Percentiles rank a stretch among this genome's conserved stretches.
Conservation (phyloP, 352 stramenopile species). For the Phytophthora foliorum region DNA sequence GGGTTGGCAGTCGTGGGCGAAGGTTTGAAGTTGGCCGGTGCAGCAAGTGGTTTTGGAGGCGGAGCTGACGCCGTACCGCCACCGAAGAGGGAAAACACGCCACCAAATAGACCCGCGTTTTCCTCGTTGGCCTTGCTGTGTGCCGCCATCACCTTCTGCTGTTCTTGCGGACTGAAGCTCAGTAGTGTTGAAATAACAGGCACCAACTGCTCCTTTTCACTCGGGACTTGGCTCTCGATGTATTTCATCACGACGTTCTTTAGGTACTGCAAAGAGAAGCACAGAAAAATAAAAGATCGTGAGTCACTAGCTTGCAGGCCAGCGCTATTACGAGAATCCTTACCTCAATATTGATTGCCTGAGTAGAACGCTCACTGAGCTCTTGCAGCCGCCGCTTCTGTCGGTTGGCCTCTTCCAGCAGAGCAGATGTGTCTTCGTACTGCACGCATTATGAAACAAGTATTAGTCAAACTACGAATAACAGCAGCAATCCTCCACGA, state of each 20-base stretch:
- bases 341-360: constrained; percentile 79
- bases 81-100: constrained; percentile 82
- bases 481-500: background rate
- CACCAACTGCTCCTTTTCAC: constrained; percentile 82
- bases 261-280: constrained; percentile 62
- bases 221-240: constrained; percentile 77
- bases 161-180: constrained; percentile 76
- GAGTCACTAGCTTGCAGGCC: constrained; percentile 7
- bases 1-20: constrained; percentile 38
- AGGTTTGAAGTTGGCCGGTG: constrained; percentile 52
- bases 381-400: constrained; percentile 71
- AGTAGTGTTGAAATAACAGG: constrained; percentile 82
- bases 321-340: background rate
- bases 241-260: constrained; percentile 92
- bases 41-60: constrained; percentile 63
- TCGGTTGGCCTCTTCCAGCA: constrained; percentile 61
- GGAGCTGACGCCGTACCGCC: constrained; percentile 36
- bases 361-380: constrained; percentile 45
- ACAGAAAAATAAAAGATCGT: constrained; percentile 12
- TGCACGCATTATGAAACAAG: constrained; percentile 17
- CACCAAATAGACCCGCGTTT: constrained; percentile 59
- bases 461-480: constrained; percentile 7
- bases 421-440: constrained; percentile 64
- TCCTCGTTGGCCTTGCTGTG: constrained; percentile 51
- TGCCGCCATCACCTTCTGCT: constrained; percentile 64